Evolutionary conservation across 2,329 filamentous ascomycete genomes (phyloP), one percentile per base, ranked within the genome.

Genomic region (Cytospora piceicola): DNA sequence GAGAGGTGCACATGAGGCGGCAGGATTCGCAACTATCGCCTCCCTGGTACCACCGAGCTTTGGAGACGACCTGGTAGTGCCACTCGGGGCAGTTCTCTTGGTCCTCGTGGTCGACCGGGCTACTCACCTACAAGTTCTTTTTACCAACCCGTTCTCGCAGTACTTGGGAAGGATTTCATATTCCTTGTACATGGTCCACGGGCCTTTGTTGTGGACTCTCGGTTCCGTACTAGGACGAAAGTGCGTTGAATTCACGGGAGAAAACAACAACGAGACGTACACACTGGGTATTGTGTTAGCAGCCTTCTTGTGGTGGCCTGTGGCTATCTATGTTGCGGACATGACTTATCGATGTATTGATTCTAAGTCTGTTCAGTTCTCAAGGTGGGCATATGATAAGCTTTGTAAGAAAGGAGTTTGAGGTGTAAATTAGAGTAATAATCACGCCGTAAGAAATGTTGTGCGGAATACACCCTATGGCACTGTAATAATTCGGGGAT

Each of bases 141-240:
- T 67, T 36, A 68, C 64, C 27, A 68, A 68, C 7, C 32, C 27
- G 12, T 30, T 68, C 20, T 58, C 67, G 9, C 67, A 68, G 36
- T 68, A 67, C 49, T 22, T 68, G 67, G 67, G 67, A 4, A 66
- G n/a, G 34, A 68, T 68, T 7, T 68, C 67, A 0, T 68, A 61
- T 24, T 58, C 64, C 0, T 30, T 68, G 2, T 68, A 68, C 57
- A 36, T 68, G 24, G 42, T 67, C 7, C 67, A 68, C 46, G 67
- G 67, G 1, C 67, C 67, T 8, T 22, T 68, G 32, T 46, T 68
- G 5, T 68, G 67, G 67, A 66, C 67, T 1, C 34, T 67, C 12
- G 67, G 64, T 9, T 54, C 65, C 8, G 39, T 32, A 15, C 32
- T 68, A 6, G 64, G 42, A 12, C 58, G 42, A 27, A 42, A 22